Percentiles rank a stretch among this genome's conserved stretches.
These are phyloP conservation scores for Dentipellis sp. DNA, from an alignment of 768 basidiomycete genomes.

Conservation along the genomic window DNA sequence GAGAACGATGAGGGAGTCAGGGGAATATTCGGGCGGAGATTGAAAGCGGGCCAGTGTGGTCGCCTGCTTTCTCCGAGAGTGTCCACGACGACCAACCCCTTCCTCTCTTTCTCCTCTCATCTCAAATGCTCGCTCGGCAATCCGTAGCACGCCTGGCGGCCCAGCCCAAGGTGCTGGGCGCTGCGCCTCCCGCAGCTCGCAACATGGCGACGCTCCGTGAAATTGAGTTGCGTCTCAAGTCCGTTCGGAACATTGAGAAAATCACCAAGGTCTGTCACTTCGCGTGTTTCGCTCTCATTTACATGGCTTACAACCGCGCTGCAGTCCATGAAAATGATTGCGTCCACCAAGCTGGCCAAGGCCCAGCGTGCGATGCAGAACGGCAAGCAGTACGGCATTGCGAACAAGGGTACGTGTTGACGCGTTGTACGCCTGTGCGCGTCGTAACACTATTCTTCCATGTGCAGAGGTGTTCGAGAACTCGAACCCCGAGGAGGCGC, in stretches of 20 bases:
- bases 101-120: not conserved
- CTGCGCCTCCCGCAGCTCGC: conserved; percentile 43
- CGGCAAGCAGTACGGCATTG: conserved; percentile 88
- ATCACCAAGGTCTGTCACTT: conserved; percentile 80
- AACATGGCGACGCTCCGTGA: conserved; percentile 98
- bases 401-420: conserved; percentile 67
- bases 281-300: not conserved
- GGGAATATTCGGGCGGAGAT: conserved; percentile 8
- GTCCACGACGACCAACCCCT: conserved; percentile 18
- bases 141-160: conserved; percentile 33
- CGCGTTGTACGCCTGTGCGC: not conserved
- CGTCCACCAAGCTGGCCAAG: conserved; percentile 92
- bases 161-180: conserved; percentile 31
- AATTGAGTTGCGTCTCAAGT: conserved; percentile 93
- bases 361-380: conserved; percentile 89
- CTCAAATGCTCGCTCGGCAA: conserved; percentile 41
- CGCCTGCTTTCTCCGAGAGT: conserved; percentile 23
- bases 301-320: not conserved
- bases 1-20: conserved; percentile 4
- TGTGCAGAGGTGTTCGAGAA: conserved; percentile 80
- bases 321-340: conserved; percentile 99
- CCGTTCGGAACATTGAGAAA: conserved; percentile 97
- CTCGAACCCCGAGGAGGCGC: conserved; percentile 54
- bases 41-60: conserved; percentile 4
- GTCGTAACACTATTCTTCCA: not conserved